Conservation (phyloP, 441 rosid genomes). For the Populus hybrid region DNA sequence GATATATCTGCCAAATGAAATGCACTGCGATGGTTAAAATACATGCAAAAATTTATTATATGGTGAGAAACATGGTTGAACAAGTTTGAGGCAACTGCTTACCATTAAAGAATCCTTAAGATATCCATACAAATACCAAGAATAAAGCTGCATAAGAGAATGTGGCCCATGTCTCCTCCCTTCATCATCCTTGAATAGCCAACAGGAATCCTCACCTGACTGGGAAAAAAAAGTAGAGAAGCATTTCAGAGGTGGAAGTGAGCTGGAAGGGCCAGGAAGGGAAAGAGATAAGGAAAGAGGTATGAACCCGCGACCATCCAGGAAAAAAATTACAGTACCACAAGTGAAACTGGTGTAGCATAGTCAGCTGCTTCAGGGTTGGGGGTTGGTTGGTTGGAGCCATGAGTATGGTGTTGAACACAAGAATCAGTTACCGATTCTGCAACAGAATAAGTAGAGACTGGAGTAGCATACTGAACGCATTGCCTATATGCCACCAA, state of each 20-base stretch:
- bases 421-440: conserved; percentile 32
- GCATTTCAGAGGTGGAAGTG: conserved; percentile 9
- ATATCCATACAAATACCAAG: conserved; percentile 69
- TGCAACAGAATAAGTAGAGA: conserved; percentile 23
- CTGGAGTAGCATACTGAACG: conserved; percentile 27
- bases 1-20: conserved; percentile 59
- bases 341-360: conserved; percentile 27
- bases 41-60: conserved; percentile 6
- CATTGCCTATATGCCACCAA: conserved; percentile 28
- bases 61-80: background rate
- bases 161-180: conserved; percentile 82
- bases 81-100: conserved; percentile 19
- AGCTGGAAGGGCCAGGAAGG: background rate
- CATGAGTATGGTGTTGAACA: conserved; percentile 23
- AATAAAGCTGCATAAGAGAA: conserved; percentile 60
- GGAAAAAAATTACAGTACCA: conserved; percentile 41
- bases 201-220: conserved; percentile 67
- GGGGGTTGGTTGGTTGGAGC: conserved; percentile 29
- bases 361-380: conserved; percentile 33
- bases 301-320: conserved; percentile 2
- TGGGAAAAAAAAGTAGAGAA: conserved; percentile 24
- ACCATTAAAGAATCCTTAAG: conserved; percentile 63
- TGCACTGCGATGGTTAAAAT: conserved; percentile 13
- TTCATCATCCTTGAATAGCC: conserved; percentile 74
- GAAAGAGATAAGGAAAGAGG: background rate